Percentiles rank a stretch among this genome's conserved stretches.
Conservation (phyloP, 495 filamentous ascomycete species). For the Annulohypoxylon bovei region DNA sequence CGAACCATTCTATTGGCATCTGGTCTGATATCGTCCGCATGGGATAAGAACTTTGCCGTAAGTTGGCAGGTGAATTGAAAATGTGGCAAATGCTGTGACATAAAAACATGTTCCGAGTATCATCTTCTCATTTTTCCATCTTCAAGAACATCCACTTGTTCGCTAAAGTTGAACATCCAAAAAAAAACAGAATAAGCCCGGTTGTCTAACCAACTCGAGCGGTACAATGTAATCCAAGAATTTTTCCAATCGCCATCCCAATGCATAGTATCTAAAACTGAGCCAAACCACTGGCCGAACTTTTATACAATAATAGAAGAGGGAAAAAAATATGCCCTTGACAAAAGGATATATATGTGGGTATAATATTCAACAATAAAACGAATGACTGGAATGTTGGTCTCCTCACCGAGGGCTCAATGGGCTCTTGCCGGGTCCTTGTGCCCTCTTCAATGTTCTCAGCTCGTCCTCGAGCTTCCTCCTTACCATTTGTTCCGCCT, state of each 20-base stretch:
- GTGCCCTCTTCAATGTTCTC: conserved; percentile 47
- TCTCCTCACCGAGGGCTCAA: conserved; percentile 39
- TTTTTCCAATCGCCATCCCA: conserved; percentile 33
- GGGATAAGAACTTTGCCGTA: neutral
- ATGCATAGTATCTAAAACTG: conserved; percentile 31
- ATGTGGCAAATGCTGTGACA: neutral
- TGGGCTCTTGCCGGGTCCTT: conserved; percentile 52
- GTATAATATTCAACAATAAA: conserved; percentile 37
- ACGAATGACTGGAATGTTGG: conserved; percentile 14
- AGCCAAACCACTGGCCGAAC: conserved; percentile 20
- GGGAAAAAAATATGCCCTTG: conserved; percentile 19
- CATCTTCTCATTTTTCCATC: conserved; percentile 41
- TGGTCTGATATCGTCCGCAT: neutral
- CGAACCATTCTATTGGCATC: conserved; percentile 21
- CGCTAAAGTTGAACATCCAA: conserved; percentile 23
- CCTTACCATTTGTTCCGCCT: conserved; percentile 60
- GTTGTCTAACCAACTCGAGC: conserved; percentile 28
- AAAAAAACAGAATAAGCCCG: conserved; percentile 23
- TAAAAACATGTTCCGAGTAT: neutral
- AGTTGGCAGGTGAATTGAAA: neutral
- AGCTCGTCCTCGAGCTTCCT: conserved; percentile 60
- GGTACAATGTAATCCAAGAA: conserved; percentile 42
- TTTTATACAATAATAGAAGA: conserved; percentile 36
- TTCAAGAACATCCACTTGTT: conserved; percentile 23
- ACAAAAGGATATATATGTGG: conserved; percentile 32